Evolutionary conservation across 2,329 filamentous ascomycete species (phyloP).

Genomic region (Ophiostoma montium): DNA sequence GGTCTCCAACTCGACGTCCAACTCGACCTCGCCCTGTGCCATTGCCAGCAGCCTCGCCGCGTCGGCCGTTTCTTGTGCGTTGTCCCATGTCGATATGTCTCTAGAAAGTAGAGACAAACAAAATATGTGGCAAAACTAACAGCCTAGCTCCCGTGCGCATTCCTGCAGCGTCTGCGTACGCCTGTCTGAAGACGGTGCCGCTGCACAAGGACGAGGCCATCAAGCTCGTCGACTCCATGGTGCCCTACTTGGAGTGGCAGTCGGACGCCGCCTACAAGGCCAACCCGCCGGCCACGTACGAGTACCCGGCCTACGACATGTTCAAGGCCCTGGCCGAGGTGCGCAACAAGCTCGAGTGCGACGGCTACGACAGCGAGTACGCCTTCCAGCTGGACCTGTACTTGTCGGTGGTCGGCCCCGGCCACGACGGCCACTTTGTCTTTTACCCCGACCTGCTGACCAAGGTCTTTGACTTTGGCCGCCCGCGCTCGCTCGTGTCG

Average conservation of each 20-base stretch:
- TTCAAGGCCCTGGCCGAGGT: conserved; percentile 22
- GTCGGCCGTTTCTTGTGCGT: too few species aligned
- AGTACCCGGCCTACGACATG: conserved; percentile 25
- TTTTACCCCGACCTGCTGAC: conserved; percentile 27
- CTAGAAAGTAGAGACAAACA: too few species aligned
- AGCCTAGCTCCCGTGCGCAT: conserved; percentile 19
- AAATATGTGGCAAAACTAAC: not conserved
- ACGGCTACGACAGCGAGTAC: conserved; percentile 25
- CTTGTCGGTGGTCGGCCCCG: conserved; percentile 23
- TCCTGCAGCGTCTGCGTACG: conserved; percentile 24
- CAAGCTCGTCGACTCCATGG: conserved; percentile 24
- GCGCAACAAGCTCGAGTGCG: conserved; percentile 20
- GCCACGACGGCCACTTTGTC: conserved; percentile 28
- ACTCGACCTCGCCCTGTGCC: conserved; percentile 5
- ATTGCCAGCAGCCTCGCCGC: conserved; percentile 13
- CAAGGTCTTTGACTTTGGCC: conserved; percentile 23
- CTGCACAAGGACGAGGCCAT: conserved; percentile 25
- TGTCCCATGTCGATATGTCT: too few species aligned
- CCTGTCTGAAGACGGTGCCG: conserved; percentile 28
- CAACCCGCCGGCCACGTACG: conserved; percentile 24
- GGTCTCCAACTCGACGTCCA: not conserved
- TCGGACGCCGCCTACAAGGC: conserved; percentile 25
- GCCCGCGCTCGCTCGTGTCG: conserved; percentile 26
- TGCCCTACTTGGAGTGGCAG: conserved; percentile 29
- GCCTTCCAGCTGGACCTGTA: conserved; percentile 28